Evolutionary conservation across 176 grass and related monocot species (phyloP).

Genomic region (Oryza glumipatula): DNA sequence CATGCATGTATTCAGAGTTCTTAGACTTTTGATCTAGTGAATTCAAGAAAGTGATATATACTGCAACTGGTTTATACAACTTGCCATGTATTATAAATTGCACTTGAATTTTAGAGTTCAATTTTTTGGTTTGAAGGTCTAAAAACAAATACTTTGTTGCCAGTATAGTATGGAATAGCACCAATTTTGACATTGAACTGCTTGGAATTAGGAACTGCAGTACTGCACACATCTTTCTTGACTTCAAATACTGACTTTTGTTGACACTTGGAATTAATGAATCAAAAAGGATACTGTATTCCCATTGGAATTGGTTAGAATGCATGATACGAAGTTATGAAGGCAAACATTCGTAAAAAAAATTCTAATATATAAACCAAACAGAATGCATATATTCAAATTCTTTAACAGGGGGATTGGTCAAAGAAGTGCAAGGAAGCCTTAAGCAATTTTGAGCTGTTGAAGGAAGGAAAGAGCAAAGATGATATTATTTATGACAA

Average conservation of each 20-base stretch:
- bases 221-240: background rate
- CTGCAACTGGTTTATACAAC: background rate
- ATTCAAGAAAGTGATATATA: background rate
- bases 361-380: constrained; percentile 19
- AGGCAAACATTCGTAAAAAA: background rate
- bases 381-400: constrained; percentile 25
- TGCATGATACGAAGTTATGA: background rate
- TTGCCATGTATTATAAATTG: constrained; percentile 4
- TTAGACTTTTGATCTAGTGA: constrained; percentile 9
- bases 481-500: constrained; percentile 80
- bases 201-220: background rate
- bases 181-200: background rate
- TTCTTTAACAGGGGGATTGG: constrained; percentile 67
- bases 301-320: background rate
- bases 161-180: background rate
- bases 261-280: background rate
- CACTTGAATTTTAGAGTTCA: background rate
- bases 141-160: background rate
- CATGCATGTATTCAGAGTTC: background rate
- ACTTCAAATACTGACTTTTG: constrained; percentile 1
- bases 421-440: constrained; percentile 80
- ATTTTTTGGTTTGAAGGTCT: background rate
- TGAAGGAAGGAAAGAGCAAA: constrained; percentile 83
- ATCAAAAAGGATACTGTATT: background rate
- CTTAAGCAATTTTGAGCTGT: constrained; percentile 57